Conservation (phyloP, 2,329 filamentous ascomycete genomes). For the Trichocomaceae sp. region DNA sequence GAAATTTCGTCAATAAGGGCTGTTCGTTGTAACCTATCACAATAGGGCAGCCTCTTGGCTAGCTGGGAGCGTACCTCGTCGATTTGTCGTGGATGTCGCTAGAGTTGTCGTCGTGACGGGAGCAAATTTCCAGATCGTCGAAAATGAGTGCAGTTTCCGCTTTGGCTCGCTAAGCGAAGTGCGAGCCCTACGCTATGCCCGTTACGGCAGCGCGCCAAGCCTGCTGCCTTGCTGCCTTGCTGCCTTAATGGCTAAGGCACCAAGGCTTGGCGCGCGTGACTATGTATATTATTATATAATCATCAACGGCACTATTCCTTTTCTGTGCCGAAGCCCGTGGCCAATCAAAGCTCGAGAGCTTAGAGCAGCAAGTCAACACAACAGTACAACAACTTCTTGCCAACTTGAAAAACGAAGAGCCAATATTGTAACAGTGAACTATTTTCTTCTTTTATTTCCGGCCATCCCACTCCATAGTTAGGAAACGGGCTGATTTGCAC, state of each 20-base stretch:
- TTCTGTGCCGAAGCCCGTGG: no score
- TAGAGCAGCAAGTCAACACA: no score
- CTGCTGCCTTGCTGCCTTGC: no score
- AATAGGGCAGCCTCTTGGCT: no score
- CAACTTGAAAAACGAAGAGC: no score
- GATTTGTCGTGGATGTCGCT: slow-evolving; percentile 37
- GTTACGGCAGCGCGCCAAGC: not conserved
- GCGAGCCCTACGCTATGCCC: slow-evolving; percentile 12
- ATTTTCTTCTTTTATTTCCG: not conserved
- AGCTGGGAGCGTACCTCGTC: slow-evolving; percentile 35
- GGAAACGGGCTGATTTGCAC: not conserved
- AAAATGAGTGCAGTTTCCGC: slow-evolving; percentile 29
- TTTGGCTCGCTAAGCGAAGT: slow-evolving; percentile 30
- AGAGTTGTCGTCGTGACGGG: slow-evolving; percentile 38
- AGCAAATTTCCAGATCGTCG: slow-evolving; percentile 34
- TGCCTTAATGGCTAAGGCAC: slow-evolving; percentile 1
- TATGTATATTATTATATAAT: no score
- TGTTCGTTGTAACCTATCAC: not conserved
- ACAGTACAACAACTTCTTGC: no score
- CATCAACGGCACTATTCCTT: no score
- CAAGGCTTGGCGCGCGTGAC: no score
- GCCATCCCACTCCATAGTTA: no score
- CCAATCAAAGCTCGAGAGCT: no score
- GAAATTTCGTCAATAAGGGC: slow-evolving; percentile 10
- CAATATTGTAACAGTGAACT: not conserved